Percentiles rank a stretch among this genome's conserved stretches.
Evolutionary conservation across 805 yeast species (phyloP).

Genomic region (Pichia occidentalis): DNA sequence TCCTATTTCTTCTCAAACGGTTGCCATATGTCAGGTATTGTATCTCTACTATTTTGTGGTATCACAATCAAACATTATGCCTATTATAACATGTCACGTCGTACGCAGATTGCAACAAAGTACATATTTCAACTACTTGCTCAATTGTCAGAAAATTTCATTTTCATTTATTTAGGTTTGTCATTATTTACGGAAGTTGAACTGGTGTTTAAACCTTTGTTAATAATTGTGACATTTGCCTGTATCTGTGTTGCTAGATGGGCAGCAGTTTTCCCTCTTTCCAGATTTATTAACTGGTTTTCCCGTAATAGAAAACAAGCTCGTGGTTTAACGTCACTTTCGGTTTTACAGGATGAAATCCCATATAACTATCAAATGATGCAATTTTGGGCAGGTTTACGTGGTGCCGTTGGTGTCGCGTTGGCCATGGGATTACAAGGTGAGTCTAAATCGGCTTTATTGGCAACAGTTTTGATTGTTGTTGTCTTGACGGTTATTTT

Average conservation of each 20-base stretch:
- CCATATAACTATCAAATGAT: slow-evolving; percentile 95
- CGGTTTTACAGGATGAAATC: slow-evolving; percentile 67
- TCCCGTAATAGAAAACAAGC: slow-evolving; percentile 53
- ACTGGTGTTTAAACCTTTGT: slow-evolving; percentile 85
- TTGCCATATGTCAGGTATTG: slow-evolving; percentile 99
- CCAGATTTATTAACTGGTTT: slow-evolving; percentile 76
- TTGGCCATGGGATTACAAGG: slow-evolving; percentile 97
- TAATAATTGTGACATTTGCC: slow-evolving; percentile 82
- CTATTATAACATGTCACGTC: slow-evolving; percentile 92
- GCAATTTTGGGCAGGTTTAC: slow-evolving; percentile 98
- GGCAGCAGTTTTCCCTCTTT: slow-evolving; percentile 95
- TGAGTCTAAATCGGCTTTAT: slow-evolving; percentile 76
- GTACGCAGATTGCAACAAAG: slow-evolving; percentile 94
- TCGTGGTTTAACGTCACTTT: slow-evolving; percentile 31
- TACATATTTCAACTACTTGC: slow-evolving; percentile 92
- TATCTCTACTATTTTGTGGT: slow-evolving; percentile 90
- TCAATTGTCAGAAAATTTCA: slow-evolving; percentile 92
- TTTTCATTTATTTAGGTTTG: slow-evolving; percentile 89
- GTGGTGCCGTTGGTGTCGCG: slow-evolving; percentile 99
- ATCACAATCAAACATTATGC: slow-evolving; percentile 96
- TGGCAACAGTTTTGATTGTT: slow-evolving; percentile 94
- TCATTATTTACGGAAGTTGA: slow-evolving; percentile 95
- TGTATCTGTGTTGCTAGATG: slow-evolving; percentile 94
- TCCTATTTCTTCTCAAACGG: slow-evolving; percentile 97
- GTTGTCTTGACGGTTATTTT: slow-evolving; percentile 93